Evolutionary conservation across 116 monocot genomes (phyloP).

Genomic region (Cymodocea nodosa): DNA sequence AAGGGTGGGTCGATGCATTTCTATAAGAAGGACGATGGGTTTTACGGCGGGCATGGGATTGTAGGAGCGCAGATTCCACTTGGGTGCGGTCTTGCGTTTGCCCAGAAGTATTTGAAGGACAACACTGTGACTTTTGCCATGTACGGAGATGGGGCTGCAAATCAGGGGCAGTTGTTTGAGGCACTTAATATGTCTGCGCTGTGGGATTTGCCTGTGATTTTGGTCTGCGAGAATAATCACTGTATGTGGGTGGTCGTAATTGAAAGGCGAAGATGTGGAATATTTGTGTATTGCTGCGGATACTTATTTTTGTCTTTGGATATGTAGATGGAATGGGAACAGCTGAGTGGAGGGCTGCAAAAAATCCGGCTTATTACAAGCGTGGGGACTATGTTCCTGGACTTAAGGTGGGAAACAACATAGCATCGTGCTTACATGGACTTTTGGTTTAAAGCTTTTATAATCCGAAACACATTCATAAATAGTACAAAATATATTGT

Average conservation of each 20-base stretch:
- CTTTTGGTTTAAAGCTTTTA: not conserved
- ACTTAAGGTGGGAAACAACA: slow-evolving; percentile 33
- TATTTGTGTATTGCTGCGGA: not conserved
- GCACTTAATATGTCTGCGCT: slow-evolving; percentile 86
- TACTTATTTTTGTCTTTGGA: not conserved
- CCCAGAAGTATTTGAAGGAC: slow-evolving; percentile 82
- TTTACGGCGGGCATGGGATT: slow-evolving; percentile 93
- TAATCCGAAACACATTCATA: too few relatives aligned
- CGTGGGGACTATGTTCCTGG: slow-evolving; percentile 96
- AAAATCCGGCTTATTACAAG: slow-evolving; percentile 89
- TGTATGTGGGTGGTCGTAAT: slow-evolving; percentile 28
- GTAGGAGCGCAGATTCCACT: slow-evolving; percentile 93
- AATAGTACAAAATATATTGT: too few relatives aligned
- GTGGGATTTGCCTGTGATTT: slow-evolving; percentile 73
- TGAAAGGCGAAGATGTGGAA: not conserved
- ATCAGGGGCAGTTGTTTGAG: slow-evolving; percentile 96
- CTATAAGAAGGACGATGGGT: slow-evolving; percentile 70
- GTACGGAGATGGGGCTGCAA: slow-evolving; percentile 93
- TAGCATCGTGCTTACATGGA: not conserved
- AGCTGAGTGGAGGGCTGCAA: slow-evolving; percentile 91
- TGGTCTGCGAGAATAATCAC: slow-evolving; percentile 97
- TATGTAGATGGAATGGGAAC: slow-evolving; percentile 94
- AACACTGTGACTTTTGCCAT: slow-evolving; percentile 59
- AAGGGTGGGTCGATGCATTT: slow-evolving; percentile 96
- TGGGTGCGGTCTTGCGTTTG: slow-evolving; percentile 85